Evolutionary conservation across 2,329 filamentous ascomycete genomes (phyloP).

Genomic region (Cladophialophora bantiana): DNA sequence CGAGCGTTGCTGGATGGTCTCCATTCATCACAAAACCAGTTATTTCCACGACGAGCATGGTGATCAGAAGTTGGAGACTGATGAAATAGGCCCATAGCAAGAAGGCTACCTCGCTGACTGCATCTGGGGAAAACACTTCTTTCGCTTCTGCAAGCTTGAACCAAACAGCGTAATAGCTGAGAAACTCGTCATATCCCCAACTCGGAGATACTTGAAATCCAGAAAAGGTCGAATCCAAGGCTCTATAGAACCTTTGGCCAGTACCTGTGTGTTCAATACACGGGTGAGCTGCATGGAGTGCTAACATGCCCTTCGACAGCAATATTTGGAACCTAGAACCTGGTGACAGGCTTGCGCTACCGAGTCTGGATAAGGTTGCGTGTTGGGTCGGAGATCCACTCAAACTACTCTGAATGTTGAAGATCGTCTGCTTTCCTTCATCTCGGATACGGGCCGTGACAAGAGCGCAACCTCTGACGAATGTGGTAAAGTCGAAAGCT

Average conservation of each 20-base stretch:
- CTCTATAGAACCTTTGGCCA: constrained; percentile 23
- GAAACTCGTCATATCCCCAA: constrained; percentile 51
- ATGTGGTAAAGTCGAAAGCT: constrained; percentile 42
- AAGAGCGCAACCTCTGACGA: constrained; percentile 43
- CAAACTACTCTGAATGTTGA: constrained; percentile 1
- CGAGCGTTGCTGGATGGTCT: not conserved
- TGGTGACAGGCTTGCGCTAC: not conserved
- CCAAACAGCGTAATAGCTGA: constrained; percentile 47
- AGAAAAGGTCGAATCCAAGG: constrained; percentile 38
- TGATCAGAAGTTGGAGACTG: constrained; percentile 52
- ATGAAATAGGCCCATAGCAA: constrained; percentile 56
- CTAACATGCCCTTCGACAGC: constrained; percentile 9
- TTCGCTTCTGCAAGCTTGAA: constrained; percentile 48
- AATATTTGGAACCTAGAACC: constrained; percentile 39
- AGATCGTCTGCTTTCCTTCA: constrained; percentile 19
- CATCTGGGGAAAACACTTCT: constrained; percentile 52
- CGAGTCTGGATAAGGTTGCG: not conserved
- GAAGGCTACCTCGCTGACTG: constrained; percentile 49
- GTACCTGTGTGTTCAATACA: constrained; percentile 1
- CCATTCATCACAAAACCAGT: not conserved
- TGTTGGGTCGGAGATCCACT: not conserved
- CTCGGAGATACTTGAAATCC: constrained; percentile 24
- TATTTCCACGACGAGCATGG: constrained; percentile 43
- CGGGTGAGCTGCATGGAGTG: not conserved
- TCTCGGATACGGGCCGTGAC: constrained; percentile 45